Percentiles rank a stretch among this genome's conserved stretches.
Evolutionary conservation across 169 alveolate species (phyloP).

Genomic region (Perkinsus olseni): DNA sequence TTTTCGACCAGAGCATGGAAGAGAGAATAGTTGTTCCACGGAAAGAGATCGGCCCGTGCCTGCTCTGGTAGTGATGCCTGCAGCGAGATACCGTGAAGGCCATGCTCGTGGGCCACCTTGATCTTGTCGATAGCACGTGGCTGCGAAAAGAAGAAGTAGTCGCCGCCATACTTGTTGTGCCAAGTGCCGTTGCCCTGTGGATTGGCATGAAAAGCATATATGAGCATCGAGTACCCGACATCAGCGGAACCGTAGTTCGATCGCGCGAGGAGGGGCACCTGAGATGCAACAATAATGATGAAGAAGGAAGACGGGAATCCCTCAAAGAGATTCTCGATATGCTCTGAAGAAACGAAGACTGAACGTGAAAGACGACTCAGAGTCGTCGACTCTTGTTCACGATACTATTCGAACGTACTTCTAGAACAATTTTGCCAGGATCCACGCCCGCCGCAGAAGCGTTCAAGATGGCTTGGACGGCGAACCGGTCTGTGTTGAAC

Average conservation of each 20-base stretch:
- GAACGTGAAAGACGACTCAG: too few species aligned
- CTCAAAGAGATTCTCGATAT: neutral
- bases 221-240: neutral
- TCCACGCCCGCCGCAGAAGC: too few species aligned
- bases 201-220: neutral
- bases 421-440: too few species aligned
- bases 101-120: neutral
- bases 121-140: neutral
- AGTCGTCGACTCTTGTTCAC: too few species aligned
- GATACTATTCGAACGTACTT: too few species aligned
- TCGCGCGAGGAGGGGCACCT: neutral
- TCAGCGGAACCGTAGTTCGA: neutral
- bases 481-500: too few species aligned
- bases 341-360: neutral
- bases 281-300: neutral
- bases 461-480: too few species aligned
- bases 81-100: neutral
- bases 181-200: neutral
- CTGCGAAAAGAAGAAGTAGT: neutral
- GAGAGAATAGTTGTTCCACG: neutral
- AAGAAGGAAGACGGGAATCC: too few species aligned
- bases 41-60: neutral
- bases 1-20: neutral
- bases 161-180: neutral
- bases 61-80: neutral